Percentiles rank a stretch among this genome's conserved stretches.
phyloP scores from a whole-genome alignment of 345 rosid species.

The Lepidium africanum region DNA sequence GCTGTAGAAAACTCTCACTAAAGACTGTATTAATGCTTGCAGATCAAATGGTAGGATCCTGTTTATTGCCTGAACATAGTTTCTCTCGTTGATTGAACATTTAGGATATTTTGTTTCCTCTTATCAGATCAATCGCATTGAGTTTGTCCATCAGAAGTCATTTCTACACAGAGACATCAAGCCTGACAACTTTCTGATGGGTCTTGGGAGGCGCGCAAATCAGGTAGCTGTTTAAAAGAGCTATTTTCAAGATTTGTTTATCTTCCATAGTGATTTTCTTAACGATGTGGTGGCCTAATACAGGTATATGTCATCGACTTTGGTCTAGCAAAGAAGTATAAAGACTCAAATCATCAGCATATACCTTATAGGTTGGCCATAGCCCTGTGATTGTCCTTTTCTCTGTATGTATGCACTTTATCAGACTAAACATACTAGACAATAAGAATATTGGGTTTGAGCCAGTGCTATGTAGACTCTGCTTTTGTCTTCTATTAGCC shows the following conservation, averaged over 20 bases:
- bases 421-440: not conserved
- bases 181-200: slow-evolving; percentile 93
- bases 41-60: slow-evolving; percentile 73
- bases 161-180: slow-evolving; percentile 87
- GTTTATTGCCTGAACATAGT: not conserved
- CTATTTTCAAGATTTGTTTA: not conserved
- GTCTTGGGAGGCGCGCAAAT: slow-evolving; percentile 81
- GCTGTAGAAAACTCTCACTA: slow-evolving; percentile 74
- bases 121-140: slow-evolving; percentile 74
- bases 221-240: slow-evolving; percentile 39
- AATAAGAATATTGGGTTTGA: not conserved
- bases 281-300: slow-evolving; percentile 3
- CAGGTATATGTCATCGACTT: slow-evolving; percentile 86
- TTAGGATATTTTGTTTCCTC: not conserved
- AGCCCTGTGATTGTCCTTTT: not conserved
- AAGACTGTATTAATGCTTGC: slow-evolving; percentile 94
- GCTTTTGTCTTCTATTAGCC: not conserved
- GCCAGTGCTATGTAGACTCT: not conserved
- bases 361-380: slow-evolving; percentile 70
- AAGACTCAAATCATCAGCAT: slow-evolving; percentile 81
- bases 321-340: slow-evolving; percentile 86
- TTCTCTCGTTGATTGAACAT: not conserved
- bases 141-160: slow-evolving; percentile 79
- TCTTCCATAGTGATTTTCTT: not conserved
- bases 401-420: not conserved